Percentiles rank a stretch among this genome's conserved stretches.
These are phyloP conservation scores for Monilinia fructicola DNA, from an alignment of 2,329 filamentous ascomycete species.

Conservation along the genomic window DNA sequence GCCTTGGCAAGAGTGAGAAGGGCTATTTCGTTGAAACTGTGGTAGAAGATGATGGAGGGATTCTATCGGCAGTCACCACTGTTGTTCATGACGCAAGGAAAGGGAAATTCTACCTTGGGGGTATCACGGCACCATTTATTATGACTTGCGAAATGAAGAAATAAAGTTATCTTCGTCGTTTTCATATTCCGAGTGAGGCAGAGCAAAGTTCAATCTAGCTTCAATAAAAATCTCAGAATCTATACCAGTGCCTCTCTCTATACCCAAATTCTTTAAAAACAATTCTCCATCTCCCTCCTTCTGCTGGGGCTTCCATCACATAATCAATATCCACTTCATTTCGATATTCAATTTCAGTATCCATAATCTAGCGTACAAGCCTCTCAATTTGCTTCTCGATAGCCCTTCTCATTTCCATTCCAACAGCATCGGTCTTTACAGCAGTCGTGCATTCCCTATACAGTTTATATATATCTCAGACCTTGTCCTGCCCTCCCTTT, in stretches of 20 bases:
- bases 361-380: no score
- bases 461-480: not conserved
- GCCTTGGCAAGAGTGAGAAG: not conserved
- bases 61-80: slow-evolving; percentile 4
- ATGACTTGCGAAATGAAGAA: slow-evolving; percentile 12
- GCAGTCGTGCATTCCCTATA: no score
- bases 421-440: not conserved
- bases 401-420: not conserved
- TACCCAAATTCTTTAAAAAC: not conserved
- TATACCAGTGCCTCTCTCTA: not conserved
- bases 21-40: slow-evolving; percentile 19
- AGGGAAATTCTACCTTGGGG: slow-evolving; percentile 16
- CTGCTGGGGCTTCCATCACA: not conserved
- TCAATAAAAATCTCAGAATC: not conserved
- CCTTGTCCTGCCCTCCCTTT: not conserved
- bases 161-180: not conserved
- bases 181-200: not conserved
- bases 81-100: slow-evolving; percentile 19
- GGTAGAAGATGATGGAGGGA: slow-evolving; percentile 15
- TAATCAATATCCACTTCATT: not conserved
- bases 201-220: not conserved
- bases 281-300: not conserved
- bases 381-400: not conserved
- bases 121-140: slow-evolving; percentile 9
- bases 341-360: no score